Evolutionary conservation across 2,329 filamentous ascomycete species (phyloP), one percentile per base, ranked within the genome.

Genomic region (Xylaria polymorpha): DNA sequence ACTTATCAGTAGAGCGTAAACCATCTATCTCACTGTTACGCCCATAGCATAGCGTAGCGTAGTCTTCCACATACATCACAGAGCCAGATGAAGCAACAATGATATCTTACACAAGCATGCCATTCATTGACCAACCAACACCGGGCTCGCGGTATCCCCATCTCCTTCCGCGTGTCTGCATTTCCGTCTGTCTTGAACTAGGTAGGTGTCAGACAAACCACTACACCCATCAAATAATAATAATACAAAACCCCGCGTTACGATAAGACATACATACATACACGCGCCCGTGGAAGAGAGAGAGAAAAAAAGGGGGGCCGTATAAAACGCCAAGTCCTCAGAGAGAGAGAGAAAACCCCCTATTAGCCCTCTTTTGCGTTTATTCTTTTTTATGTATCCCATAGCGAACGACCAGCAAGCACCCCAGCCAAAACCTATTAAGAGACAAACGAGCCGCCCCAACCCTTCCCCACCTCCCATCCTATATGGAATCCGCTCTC

Each of bases 301-400:
- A 37, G 20, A 20, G 8, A 10, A 35, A 60, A 9, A n/a, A 43
- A 15, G 20, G 39, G 14, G 20, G 39, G 53, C 37, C 22, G 15
- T 43, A 20, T 1, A 61, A 43, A 60, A 61, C 56, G 57, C 64
- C 51, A 20, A 25, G 32, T 43, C 64, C 37, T 61, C 62, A 29
- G 25, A 29, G 4, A 29, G 41, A 60, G 39, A 35, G n/a, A n/a
- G n/a, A n/a, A n/a, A 48, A 32, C 44, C 41, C n/a, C 43, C 37
- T 18, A 58, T 58, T 56, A 65, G 32, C 43, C 61, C 61, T 50
- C 59, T 64, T 64, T 37, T 60, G 55, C 46, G 4, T 59, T 53
- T 51, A 51, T 44, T 64, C 59, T 50, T 53, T 67, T 68, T 68
- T 61, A 68, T 68, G 57, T 68, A 68, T 61, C 46, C 60, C 55